Conservation (phyloP, 495 filamentous ascomycete genomes). For the Penicillium parvum region DNA sequence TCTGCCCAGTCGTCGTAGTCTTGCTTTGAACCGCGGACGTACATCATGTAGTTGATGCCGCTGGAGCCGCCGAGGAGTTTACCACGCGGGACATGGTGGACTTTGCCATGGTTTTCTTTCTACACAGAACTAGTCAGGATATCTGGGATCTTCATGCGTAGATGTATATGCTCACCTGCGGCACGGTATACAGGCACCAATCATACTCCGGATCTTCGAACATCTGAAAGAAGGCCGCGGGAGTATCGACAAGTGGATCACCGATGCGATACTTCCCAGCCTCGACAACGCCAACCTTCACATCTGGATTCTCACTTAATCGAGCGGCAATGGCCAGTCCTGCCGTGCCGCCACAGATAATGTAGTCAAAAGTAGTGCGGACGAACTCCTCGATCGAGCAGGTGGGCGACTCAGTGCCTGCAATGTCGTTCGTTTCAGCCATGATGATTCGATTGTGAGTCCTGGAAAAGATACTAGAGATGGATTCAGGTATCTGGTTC, state of each 20-base stretch:
- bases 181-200: slow-evolving; percentile 51
- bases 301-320: slow-evolving; percentile 40
- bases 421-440: neutral
- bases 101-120: slow-evolving; percentile 17
- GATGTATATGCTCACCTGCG: slow-evolving; percentile 36
- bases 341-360: slow-evolving; percentile 44
- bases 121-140: slow-evolving; percentile 3
- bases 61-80: slow-evolving; percentile 57
- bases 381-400: slow-evolving; percentile 14
- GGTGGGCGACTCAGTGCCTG: slow-evolving; percentile 5
- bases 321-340: slow-evolving; percentile 46
- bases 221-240: slow-evolving; percentile 39
- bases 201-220: slow-evolving; percentile 52
- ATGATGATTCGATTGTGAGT: no score
- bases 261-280: slow-evolving; percentile 46
- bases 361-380: slow-evolving; percentile 26
- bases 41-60: slow-evolving; percentile 46
- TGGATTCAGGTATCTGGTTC: no score
- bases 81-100: slow-evolving; percentile 40
- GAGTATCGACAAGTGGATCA: slow-evolving; percentile 44
- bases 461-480: no score
- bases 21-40: slow-evolving; percentile 26
- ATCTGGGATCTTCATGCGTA: neutral
- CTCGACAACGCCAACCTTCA: slow-evolving; percentile 51
- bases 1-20: slow-evolving; percentile 50